Conservation (phyloP, 345 rosid genomes). For the Gossypium ekmanianum region DNA sequence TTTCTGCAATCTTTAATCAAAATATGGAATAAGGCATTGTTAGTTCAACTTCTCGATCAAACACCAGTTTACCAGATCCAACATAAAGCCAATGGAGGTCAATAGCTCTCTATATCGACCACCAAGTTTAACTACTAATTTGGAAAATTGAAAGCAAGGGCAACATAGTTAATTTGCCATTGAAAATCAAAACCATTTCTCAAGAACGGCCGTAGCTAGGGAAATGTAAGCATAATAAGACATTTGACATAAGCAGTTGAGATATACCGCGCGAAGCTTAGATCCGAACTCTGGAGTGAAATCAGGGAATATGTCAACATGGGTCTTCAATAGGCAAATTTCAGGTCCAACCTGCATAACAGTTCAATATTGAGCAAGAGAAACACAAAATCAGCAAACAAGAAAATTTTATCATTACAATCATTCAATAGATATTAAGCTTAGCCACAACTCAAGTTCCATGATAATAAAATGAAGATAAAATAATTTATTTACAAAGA, state of each 20-base stretch:
- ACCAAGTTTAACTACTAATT: neutral
- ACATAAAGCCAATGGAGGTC: neutral
- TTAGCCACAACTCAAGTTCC: neutral
- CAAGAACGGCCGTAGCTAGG: neutral
- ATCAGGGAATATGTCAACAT: constrained; percentile 93
- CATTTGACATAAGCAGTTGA: neutral
- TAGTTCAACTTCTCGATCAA: neutral
- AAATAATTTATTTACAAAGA: neutral
- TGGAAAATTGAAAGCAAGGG: neutral
- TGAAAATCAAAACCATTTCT: neutral
- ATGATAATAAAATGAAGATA: neutral
- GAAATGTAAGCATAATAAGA: neutral
- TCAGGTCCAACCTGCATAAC: constrained; percentile 83
- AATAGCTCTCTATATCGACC: neutral
- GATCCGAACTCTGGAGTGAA: constrained; percentile 89
- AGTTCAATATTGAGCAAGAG: neutral
- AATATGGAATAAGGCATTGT: neutral
- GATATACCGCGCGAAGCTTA: constrained; percentile 67
- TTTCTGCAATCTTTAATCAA: constrained; percentile 69
- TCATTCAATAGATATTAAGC: neutral
- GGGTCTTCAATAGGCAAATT: constrained; percentile 91
- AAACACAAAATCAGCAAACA: neutral
- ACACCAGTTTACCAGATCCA: neutral
- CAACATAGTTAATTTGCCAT: neutral
- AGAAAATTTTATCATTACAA: neutral